A percentile compares a stretch with the other conserved stretches of the same genome.
Conservation (phyloP, 1,284 basidiomycete genomes). For the Cryptococcus amylolentus region DNA sequence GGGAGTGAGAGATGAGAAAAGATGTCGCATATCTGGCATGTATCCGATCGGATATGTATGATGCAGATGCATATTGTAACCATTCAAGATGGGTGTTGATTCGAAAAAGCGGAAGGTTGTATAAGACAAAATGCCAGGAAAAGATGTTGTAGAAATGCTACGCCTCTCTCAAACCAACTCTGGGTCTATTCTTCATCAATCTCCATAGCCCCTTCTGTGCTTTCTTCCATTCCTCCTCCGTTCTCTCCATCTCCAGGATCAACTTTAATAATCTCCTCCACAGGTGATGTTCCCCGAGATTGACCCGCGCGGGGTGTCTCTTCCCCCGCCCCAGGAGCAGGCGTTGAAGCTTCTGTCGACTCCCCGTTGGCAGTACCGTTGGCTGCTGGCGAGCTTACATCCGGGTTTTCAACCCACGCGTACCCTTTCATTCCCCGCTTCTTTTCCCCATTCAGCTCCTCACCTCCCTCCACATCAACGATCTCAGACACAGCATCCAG, state of each 20-base stretch:
- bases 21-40: too few species aligned
- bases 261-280: not conserved
- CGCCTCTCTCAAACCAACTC: too few species aligned
- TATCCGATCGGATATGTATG: too few species aligned
- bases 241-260: not conserved
- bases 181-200: too few species aligned
- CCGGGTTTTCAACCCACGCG: slow-evolving; percentile 16
- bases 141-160: too few species aligned
- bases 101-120: too few species aligned
- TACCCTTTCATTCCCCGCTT: slow-evolving; percentile 18
- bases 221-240: not conserved
- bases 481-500: not conserved
- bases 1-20: too few species aligned
- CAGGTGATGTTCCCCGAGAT: not conserved
- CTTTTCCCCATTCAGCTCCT: not conserved
- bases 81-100: too few species aligned
- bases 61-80: too few species aligned
- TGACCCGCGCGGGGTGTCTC: not conserved
- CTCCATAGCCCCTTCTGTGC: too few species aligned
- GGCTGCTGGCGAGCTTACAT: not conserved
- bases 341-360: not conserved
- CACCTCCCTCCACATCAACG: not conserved
- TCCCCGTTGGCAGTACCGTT: not conserved
- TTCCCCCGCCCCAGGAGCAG: not conserved
- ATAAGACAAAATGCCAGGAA: too few species aligned